Evolutionary conservation across 148 eudicot species (phyloP).

Genomic region (Chenopodium album): DNA sequence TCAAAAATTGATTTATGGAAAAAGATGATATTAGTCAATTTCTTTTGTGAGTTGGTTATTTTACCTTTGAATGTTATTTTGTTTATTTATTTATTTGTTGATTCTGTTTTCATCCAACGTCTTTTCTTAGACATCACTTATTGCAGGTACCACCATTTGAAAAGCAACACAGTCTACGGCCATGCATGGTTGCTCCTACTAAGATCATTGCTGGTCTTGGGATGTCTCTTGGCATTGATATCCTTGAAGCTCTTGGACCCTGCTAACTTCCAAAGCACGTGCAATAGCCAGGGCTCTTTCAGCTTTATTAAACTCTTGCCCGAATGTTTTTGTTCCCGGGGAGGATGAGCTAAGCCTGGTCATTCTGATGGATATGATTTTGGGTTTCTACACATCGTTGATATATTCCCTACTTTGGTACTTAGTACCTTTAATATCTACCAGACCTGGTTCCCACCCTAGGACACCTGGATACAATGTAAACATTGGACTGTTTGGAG

Average conservation of each 20-base stretch:
- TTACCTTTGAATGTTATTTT: background rate
- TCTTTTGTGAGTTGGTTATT: background rate
- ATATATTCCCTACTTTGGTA: background rate
- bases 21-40: background rate
- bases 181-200: constrained; percentile 99
- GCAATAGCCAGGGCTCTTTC: constrained; percentile 89
- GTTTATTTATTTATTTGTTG: background rate
- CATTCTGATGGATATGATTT: constrained; percentile 83
- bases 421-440: background rate
- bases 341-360: constrained; percentile 84
- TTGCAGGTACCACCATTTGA: constrained; percentile 82
- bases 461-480: background rate
- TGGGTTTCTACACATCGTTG: constrained; percentile 79
- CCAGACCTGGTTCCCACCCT: background rate
- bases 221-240: constrained; percentile 90
- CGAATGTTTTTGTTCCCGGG: constrained; percentile 84
- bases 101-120: background rate
- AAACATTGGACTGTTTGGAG: background rate
- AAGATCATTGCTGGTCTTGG: constrained; percentile 97
- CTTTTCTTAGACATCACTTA: background rate
- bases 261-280: constrained; percentile 80
- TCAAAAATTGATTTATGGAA: background rate
- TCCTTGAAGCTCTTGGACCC: constrained; percentile 96
- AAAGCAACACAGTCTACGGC: constrained; percentile 65
- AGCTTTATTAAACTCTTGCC: constrained; percentile 62